Evolutionary conservation across 2,329 filamentous ascomycete species (phyloP), one percentile per base, ranked within the genome.

Genomic region (Alternaria rosae): DNA sequence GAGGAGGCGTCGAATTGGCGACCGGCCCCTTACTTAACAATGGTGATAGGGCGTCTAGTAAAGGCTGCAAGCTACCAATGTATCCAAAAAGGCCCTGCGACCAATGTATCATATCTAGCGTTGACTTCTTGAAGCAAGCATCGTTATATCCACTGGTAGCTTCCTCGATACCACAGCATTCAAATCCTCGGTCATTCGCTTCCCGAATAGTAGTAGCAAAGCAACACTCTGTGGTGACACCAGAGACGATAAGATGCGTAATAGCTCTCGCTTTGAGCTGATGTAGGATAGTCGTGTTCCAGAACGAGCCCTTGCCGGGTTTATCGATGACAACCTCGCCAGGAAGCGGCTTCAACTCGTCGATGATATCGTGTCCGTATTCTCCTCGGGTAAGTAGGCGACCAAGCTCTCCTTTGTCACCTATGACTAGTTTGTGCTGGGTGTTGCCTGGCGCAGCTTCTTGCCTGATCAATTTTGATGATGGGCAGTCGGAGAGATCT

Each of bases 141-240:
- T 84, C 81, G 70, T 83, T 70, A 58, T 85, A 85, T 1, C 84
- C 84, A 48, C 80, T 80, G 0, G 84, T 85, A 64, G 77, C 79
- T 62, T 82, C 79, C 48, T 73, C 72, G 35, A 82, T 75, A 4
- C 78, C 78, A 57, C 86, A 88, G 73, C 84, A 87, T 68, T 88
- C 85, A 65, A 87, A 88, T 0, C 87, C 87, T n/a, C 87, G 82
- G 68, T 88, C 87, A 59, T 85, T 86, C 30, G 84, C 85, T 73
- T 88, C 87, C 38, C 86, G 78, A 3, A 86, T 78, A 1, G 85
- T 86, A 0, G 85, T 85, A 9, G 83, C 83, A 54, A 88, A 86
- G 67, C 86, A 88, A 66, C 85, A 86, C 73, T 88, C 86, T 1
- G 85, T 87, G 0, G 86, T 88, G 11, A 88, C 85, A 1, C 86